Evolutionary conservation across 805 yeast genomes (phyloP), one percentile per base, ranked within the genome.

Genomic region (Saturnispora saitoi): DNA sequence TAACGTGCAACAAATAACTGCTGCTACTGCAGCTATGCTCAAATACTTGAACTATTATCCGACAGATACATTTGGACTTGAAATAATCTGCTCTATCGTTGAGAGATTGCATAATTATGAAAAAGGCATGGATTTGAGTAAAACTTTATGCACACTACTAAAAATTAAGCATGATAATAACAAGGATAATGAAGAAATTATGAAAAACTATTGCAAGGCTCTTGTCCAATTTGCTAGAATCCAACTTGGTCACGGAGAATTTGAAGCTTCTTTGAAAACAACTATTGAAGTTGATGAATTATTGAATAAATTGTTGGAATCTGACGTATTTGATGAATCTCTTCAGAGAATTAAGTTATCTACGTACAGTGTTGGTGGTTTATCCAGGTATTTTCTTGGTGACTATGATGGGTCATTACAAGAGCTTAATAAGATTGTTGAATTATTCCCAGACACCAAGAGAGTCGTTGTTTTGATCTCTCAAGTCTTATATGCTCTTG

Each of bases 401-500:
- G 76, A 81, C 31, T 80, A 82, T 59, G 84, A 78, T 49, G 72
- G 72, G 9, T 79, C 97, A 0, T 65, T 91, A 48, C 77, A 72
- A 2, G 80, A 82, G 58, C 81, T 91, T 60, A 79, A 77, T 50
- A 65, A 69, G 31, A 78, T 93, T n/a, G 66, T 89, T 41, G 73
- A 69, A 24, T 58, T 65, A 1, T 73, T 82, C 22, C 75, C 77
- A 4, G 80, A 77, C 43, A 78, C 84, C 4, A 79, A 76, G 53
- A 75, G 82, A 52, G 72, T 88, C n/a, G 80, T 87, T 14, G 77
- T 83, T 6, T 65, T 91, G 28, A 73, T 87, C 19, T 78, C 93
- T 0, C 95, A 89, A 59, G 83, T 90, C 0, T 69, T 93, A 44
- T 84, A 83, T 68, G 86, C 87, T 2, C 77, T 77, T 49, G 84